Conservation (phyloP, 495 filamentous ascomycete species). For the Rhypophila decipiens region DNA sequence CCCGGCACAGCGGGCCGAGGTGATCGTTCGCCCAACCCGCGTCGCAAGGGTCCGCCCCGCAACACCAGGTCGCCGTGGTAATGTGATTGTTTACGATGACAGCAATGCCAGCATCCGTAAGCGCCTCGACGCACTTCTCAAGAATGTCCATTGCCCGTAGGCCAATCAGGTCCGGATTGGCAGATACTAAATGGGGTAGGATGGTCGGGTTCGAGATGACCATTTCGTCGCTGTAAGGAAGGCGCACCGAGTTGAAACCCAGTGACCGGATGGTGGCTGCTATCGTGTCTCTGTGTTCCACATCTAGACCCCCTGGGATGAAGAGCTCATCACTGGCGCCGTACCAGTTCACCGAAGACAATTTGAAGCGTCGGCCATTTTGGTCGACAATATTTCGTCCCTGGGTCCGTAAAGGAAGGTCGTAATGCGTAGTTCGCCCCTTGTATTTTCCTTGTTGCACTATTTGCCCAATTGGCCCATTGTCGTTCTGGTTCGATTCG, state of each 20-base stretch:
- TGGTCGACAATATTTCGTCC: constrained; percentile 53
- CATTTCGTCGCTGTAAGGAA: constrained; percentile 58
- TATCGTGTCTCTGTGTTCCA: constrained; percentile 50
- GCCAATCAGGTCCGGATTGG: constrained; percentile 49
- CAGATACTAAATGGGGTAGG: constrained; percentile 36
- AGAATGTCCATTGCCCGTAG: constrained; percentile 49
- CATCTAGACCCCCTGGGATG: constrained; percentile 53
- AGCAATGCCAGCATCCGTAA: constrained; percentile 51
- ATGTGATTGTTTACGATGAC: constrained; percentile 60
- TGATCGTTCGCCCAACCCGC: constrained; percentile 52
- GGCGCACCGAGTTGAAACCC: constrained; percentile 58
- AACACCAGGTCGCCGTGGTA: constrained; percentile 56
- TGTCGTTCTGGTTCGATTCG: too few species aligned
- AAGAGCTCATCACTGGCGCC: constrained; percentile 54
- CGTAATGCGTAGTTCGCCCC: too few species aligned
- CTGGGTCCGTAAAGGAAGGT: constrained; percentile 44
- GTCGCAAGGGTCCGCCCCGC: constrained; percentile 54
- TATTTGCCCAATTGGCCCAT: too few species aligned
- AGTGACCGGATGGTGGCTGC: constrained; percentile 43
- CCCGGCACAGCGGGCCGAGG: constrained; percentile 44
- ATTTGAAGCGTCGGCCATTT: constrained; percentile 43
- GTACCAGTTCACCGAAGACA: constrained; percentile 59
- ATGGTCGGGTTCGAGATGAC: constrained; percentile 48
- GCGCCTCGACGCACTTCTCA: constrained; percentile 42
- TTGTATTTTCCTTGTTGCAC: too few species aligned